Percentiles rank a stretch among this genome's conserved stretches.
Conservation (phyloP, 768 basidiomycete genomes). For the Rubroboletus pulcherrimus region DNA sequence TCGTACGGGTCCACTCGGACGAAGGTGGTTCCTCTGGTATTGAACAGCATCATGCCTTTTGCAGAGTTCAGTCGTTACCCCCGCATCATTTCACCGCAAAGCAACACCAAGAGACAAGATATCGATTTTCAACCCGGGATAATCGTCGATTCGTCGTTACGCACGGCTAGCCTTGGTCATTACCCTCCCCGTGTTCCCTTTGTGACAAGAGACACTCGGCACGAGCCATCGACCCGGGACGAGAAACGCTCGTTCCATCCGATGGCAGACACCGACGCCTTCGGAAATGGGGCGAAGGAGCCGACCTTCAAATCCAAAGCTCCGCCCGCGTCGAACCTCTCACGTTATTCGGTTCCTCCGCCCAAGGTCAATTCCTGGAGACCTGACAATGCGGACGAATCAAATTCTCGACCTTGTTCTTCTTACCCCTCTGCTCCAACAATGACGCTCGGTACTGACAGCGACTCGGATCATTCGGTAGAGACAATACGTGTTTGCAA, state of each 20-base stretch:
- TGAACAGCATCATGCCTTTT: conserved; percentile 1
- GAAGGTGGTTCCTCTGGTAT: background rate
- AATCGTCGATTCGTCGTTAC: background rate
- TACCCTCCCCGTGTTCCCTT: background rate
- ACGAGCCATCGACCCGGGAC: background rate
- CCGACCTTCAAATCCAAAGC: conserved; percentile 5
- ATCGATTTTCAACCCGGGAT: background rate
- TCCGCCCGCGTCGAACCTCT: conserved; percentile 7
- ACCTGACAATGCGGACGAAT: background rate
- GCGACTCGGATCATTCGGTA: conserved; percentile 2
- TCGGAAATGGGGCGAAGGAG: background rate
- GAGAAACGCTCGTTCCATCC: background rate
- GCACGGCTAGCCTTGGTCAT: background rate
- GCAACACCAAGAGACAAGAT: background rate
- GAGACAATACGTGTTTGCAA: background rate
- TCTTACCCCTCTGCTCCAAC: background rate
- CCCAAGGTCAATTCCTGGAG: background rate
- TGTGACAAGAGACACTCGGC: background rate
- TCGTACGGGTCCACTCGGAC: background rate
- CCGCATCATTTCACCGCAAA: conserved; percentile 8
- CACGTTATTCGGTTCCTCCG: conserved; percentile 1
- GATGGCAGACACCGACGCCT: background rate
- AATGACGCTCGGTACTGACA: background rate
- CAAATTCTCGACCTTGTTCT: background rate
- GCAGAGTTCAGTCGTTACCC: conserved; percentile 9